Conservation (phyloP, 306 rosid genomes). For the Medicago lupulina region DNA sequence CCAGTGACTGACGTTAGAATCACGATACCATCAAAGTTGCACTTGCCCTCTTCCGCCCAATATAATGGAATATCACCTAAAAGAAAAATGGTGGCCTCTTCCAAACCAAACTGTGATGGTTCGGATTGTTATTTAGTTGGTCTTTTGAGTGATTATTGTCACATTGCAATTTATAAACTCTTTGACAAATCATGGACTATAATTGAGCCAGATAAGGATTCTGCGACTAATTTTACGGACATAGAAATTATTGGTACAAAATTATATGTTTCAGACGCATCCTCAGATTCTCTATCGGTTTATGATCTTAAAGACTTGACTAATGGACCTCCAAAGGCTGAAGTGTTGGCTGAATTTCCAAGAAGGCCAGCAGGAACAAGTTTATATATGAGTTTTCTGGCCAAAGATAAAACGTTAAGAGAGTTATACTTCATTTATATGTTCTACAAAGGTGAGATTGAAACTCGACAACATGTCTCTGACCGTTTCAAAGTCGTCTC, state of each 20-base stretch:
- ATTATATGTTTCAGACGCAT: background rate
- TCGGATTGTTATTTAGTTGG: background rate
- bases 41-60: background rate
- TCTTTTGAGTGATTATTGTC: background rate
- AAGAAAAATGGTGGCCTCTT: constrained; percentile 5
- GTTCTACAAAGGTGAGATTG: background rate
- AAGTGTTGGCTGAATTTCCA: background rate
- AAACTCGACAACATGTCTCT: too few relatives aligned
- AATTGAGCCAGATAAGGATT: background rate
- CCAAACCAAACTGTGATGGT: background rate
- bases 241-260: background rate
- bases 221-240: background rate
- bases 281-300: background rate
- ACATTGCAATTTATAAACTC: constrained; percentile 2
- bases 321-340: background rate
- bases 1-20: background rate
- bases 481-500: background rate
- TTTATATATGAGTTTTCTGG: background rate
- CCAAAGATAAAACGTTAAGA: background rate
- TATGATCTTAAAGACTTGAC: background rate
- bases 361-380: background rate
- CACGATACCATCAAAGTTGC: background rate
- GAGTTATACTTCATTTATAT: background rate
- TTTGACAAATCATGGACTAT: background rate
- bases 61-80: too few relatives aligned